Base-by-base conservation (phyloP, 2,329 filamentous ascomycete genomes). In the Cordyceps cicadae region DNA sequence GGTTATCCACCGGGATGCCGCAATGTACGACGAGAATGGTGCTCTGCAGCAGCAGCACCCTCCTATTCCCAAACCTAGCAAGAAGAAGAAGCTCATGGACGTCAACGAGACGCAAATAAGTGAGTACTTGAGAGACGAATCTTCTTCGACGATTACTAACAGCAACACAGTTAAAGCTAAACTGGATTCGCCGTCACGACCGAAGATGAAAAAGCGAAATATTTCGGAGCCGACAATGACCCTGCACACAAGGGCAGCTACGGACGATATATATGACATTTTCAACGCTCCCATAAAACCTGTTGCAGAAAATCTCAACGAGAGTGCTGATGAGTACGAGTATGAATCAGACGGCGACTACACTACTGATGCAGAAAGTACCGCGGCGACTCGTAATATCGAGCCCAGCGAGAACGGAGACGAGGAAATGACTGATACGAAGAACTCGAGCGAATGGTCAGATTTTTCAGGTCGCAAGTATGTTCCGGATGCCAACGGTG, bases 241-340 rank as follows among this genome's bases (percentile, higher is more conserved):
- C 0, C 84, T 99, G 65, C 92, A 97, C 70, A 99, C 94, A 14
- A 90, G 85, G 67, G 93, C 94, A 65, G 94, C 94, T 5, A 97
- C 93, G 64, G 92, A 97, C 67, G 94, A 99, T 67, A 97, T 99
- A 57, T 97, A 97, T 69, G 92, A 92, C 62, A 90, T 99, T 53
- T 99, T 97, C 75, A 97, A 94, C 69, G 89, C 94, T 62, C 93
- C 94, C 1, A 58, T 71, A 65, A 63, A 69, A 65, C 17, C 69
- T 56, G 61, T 61, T 52, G 53, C 63, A 1, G 60, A 69, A 14
- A 67, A 71, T 2, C 70, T 67, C 1, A 76, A 77, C 8, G 76
- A 74, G 46, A 79, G 75, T 57, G 82, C 79, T 26, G 79, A 80
- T 2, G 86, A 90, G 15, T 86, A 87, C 61, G 85, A 88, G 51